Conservation (phyloP, 257 asterid genomes). For the Plantago ovata region DNA sequence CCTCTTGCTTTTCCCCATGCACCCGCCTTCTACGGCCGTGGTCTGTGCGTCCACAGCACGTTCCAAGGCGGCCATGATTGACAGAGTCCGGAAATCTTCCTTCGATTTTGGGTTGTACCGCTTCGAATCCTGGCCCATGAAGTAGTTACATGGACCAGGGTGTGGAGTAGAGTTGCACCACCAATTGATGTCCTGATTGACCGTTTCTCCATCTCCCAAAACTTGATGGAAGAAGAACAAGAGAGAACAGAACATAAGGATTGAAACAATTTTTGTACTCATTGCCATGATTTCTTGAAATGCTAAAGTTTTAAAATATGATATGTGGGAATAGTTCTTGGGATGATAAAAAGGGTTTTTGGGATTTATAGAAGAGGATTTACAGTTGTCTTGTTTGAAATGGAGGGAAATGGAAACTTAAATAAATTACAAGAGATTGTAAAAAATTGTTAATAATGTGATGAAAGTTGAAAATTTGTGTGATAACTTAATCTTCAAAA, state of each 20-base stretch:
- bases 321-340: conserved; percentile 5
- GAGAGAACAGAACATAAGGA: conserved; percentile 20
- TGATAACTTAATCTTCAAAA: conserved; percentile 23
- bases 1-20: conserved; percentile 42
- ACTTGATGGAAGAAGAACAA: not conserved
- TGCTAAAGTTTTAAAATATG: not conserved
- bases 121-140: conserved; percentile 33
- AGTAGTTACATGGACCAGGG: conserved; percentile 55
- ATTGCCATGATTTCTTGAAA: conserved; percentile 16
- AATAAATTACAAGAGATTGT: conserved; percentile 9
- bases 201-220: not conserved
- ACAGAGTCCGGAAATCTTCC: conserved; percentile 54
- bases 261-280: conserved; percentile 1
- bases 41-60: conserved; percentile 39
- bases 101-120: conserved; percentile 25
- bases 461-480: conserved; percentile 20
- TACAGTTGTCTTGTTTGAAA: conserved; percentile 36
- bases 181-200: conserved; percentile 28
- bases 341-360: conserved; percentile 8
- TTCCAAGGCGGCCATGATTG: conserved; percentile 52
- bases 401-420: conserved; percentile 34
- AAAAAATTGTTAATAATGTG: conserved; percentile 1
- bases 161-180: conserved; percentile 86
- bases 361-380: conserved; percentile 18
- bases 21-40: conserved; percentile 20